Base-by-base conservation (phyloP, 2,329 filamentous ascomycete genomes). In the Neurospora sp. region DNA sequence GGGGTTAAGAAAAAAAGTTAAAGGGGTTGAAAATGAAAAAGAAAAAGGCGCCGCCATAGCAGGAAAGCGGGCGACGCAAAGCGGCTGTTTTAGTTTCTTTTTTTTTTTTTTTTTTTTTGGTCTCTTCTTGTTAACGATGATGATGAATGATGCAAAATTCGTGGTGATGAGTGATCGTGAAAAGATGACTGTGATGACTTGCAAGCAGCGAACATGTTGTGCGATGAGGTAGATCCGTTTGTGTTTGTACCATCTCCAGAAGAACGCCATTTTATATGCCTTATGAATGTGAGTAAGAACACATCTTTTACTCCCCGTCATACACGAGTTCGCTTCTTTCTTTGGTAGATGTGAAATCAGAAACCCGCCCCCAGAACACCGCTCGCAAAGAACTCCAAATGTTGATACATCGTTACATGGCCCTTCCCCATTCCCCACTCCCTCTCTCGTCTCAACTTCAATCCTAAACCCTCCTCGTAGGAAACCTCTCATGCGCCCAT, bases 401-500 rank as follows among this genome's bases (percentile, higher is more conserved):
- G 23, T 62, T 33, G 28, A 62, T 62, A 62, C 52, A 62, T 52
- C 19, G 10, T 23, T 28, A 52, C 19, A 52, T 52, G 15, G 28
- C n/a, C 33, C 43, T 39, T 68, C 39, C 7, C 33, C 33, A 7
- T 36, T 36, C 6, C 33, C 33, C 33, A 36, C 33, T 36, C 33
- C 40, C 42, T 69, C 38, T 36, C 43, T 52, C n/a, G 66, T 68
- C 8, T 52, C 5, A 11, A 67, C 58, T 19, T 72, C 33, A 36
- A 8, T 36, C 66, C 70, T 46, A 71, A 28, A 19, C 62, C 40
- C 28, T 19, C 19, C 68, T 66, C 69, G 76, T 77, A 38, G 82
- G 82, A 58, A 82, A 83, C 73, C 82, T 80, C 73, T 85, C 84
- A 69, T 80, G 78, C 19, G 77, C 76, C 70, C 78, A 75, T 52